Base-by-base conservation (phyloP, 805 yeast genomes). In the Lipomyces starkeyi region DNA sequence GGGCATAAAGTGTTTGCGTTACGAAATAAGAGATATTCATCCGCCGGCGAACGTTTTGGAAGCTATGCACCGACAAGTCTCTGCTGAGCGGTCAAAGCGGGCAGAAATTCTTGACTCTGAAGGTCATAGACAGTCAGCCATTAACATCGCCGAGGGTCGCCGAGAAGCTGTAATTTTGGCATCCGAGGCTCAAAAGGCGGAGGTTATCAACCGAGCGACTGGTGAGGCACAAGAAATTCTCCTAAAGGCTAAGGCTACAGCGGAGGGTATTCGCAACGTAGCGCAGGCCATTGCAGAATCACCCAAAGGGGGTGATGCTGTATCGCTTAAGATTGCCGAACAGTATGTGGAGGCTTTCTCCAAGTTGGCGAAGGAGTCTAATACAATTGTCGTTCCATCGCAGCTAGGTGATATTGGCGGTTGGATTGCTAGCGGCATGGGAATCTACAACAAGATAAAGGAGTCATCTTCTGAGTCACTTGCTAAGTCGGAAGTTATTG, bases 11-110 rank as follows among this genome's bases (percentile, higher is more conserved):
- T 91, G 96, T 76, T 81, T 91, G 70, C 85, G 97, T 75, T 91
- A 91, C 78, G 97, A 91, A 78, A 91, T 91, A 79, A 85, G 93
- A 75, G 97, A 91, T 76, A 91, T 91, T 68, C 93, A 91, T 76
- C 97, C 97, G 1, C 97, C 97, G 2, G 84, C 84, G 49, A 90
- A 90, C 73, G 97, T 91, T 11, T 85, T 91, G 74, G 93, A 89
- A 74, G 95, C 97, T 34, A 91, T 91, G 97, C 97, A 91, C 79
- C 86, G 94, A 76, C 97, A 90, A 78, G 97, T 91, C 29, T 85
- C 89, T 67, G 95, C 96, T 58, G 97, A 91, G 78, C 83, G 97
- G 73, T 87, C 93, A 62, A 91, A 91, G 77, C 83, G 97, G 69
- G 97, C 97, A 1, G 94, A 91, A 78, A 91, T 91, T 72, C 83